Conservation (phyloP, 2,329 filamentous ascomycete genomes). For the Fusarium praegraminearum region DNA sequence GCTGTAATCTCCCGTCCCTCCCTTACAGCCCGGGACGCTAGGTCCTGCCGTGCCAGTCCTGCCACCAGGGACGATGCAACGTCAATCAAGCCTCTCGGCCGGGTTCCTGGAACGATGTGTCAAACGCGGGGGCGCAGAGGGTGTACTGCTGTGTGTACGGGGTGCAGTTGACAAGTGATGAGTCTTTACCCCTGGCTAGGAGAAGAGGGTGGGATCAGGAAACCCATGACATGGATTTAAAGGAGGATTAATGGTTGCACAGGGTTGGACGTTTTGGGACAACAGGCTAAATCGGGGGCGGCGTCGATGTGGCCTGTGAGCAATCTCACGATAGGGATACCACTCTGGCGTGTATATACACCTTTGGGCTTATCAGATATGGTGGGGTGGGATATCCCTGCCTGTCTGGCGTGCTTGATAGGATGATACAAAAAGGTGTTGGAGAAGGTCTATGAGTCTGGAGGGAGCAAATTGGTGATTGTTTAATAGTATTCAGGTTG, state of each 20-base stretch:
- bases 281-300: constrained; percentile 11
- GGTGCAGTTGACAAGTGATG: constrained; percentile 5
- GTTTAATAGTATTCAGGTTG: rapidly evolving
- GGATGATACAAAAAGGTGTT: background rate
- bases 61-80: background rate
- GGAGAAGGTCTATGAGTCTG: background rate
- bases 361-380: constrained; percentile 21
- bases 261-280: constrained; percentile 5
- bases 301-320: constrained; percentile 1
- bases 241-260: background rate
- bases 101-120: background rate
- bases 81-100: background rate
- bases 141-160: constrained; percentile 1
- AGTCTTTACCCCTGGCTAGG: background rate
- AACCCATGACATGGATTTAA: background rate
- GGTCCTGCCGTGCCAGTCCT: background rate
- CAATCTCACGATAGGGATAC: constrained; percentile 23
- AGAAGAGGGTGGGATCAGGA: background rate
- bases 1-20: constrained; percentile 4
- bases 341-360: constrained; percentile 33
- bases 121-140: background rate
- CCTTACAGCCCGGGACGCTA: constrained; percentile 1
- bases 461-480: rapidly evolving
- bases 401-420: background rate
- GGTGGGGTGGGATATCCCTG: constrained; percentile 29